Conservation (phyloP, 2,329 filamentous ascomycete genomes). For the Exophiala oligosperma region DNA sequence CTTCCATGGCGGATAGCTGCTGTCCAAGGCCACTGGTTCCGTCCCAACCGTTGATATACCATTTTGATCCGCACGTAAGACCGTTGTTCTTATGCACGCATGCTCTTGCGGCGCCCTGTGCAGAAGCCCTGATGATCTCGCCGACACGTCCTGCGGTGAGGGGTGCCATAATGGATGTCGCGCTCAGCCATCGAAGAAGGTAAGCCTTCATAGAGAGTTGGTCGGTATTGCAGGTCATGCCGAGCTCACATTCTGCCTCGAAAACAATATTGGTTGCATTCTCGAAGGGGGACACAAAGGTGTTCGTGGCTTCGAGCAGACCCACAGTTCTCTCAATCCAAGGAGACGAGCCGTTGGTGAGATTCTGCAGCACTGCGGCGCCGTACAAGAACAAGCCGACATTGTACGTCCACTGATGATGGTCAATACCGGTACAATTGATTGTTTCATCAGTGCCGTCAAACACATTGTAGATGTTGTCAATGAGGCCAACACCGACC, state of each 20-base stretch:
- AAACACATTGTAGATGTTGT: constrained; percentile 62
- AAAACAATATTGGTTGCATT: constrained; percentile 56
- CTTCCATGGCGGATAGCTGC: constrained; percentile 67
- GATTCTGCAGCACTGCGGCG: constrained; percentile 46
- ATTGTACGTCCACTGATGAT: constrained; percentile 67
- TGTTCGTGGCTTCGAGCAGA: constrained; percentile 51
- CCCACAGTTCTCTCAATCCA: constrained; percentile 56
- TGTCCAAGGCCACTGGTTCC: constrained; percentile 64
- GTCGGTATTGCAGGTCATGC: constrained; percentile 64
- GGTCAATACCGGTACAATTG: constrained; percentile 63
- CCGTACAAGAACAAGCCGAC: constrained; percentile 59
- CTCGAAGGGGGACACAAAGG: constrained; percentile 50
- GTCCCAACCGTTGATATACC: constrained; percentile 57
- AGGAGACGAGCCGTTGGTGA: constrained; percentile 58
- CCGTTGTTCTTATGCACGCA: constrained; percentile 61
- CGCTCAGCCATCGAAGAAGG: constrained; percentile 64
- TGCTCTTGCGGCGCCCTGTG: constrained; percentile 57
- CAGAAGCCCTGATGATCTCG: constrained; percentile 58
- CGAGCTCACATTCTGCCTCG: constrained; percentile 67
- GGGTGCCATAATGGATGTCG: constrained; percentile 62
- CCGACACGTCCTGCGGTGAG: constrained; percentile 57
- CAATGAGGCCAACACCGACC: constrained; percentile 56
- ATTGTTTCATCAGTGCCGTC: constrained; percentile 58
- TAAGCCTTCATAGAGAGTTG: constrained; percentile 73
- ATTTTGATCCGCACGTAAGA: constrained; percentile 64